A percentile compares a stretch with the other conserved stretches of the same genome.
These are phyloP conservation scores for Porodaedalea pini DNA, from an alignment of 1,284 basidiomycete genomes.

Conservation along the genomic window DNA sequence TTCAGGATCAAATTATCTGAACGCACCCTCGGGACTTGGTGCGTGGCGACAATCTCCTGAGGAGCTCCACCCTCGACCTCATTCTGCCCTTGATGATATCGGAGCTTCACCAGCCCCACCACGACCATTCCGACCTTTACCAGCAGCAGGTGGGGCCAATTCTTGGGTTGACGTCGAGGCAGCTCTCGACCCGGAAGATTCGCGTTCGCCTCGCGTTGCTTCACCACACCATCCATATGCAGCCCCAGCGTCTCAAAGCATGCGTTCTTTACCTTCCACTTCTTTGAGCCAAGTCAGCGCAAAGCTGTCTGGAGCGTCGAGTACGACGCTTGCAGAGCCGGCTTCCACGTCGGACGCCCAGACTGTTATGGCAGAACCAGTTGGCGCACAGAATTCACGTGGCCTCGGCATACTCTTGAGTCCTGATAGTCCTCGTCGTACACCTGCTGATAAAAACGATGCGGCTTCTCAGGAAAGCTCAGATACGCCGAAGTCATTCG, in stretches of 20 bases:
- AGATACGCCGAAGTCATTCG: constrained; percentile 9
- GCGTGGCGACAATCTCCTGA: constrained; percentile 27
- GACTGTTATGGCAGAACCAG: background rate
- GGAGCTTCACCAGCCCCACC: constrained; percentile 38
- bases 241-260: constrained; percentile 2
- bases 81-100: constrained; percentile 50
- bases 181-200: constrained; percentile 15
- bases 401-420: constrained; percentile 1
- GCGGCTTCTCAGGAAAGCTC: background rate
- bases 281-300: background rate
- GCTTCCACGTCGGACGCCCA: background rate
- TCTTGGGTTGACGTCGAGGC: constrained; percentile 16
- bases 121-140: constrained; percentile 17
- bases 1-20: constrained; percentile 19
- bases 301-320: background rate
- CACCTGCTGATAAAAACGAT: constrained; percentile 6
- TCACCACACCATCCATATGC: constrained; percentile 20
- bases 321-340: constrained; percentile 6
- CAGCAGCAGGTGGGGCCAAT: constrained; percentile 4
- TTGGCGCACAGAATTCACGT: constrained; percentile 8
- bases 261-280: constrained; percentile 12
- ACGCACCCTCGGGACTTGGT: background rate
- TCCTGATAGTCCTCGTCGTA: constrained; percentile 17
- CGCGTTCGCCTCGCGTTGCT: constrained; percentile 14
- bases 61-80: constrained; percentile 57